Conservation (phyloP, 75 land plant species). For the Sequoiadendron giganteum region DNA sequence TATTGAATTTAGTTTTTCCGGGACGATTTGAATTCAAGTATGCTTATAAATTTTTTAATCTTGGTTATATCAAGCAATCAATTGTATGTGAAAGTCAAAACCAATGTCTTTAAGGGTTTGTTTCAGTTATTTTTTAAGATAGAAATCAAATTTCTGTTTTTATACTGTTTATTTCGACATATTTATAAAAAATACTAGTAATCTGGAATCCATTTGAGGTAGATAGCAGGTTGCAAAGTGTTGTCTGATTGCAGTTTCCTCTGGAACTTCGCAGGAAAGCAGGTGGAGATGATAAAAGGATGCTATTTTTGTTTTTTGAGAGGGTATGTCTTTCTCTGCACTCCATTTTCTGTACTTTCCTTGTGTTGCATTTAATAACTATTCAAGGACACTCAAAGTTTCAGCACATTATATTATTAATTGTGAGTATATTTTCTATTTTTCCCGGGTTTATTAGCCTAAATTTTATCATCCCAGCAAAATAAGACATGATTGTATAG, state of each 20-base stretch:
- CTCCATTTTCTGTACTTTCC: neutral
- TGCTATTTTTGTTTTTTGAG: constrained; percentile 47
- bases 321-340: constrained; percentile 28
- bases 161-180: neutral
- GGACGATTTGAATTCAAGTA: neutral
- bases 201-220: constrained; percentile 6
- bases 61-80: neutral
- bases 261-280: constrained; percentile 20
- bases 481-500: too few relatives aligned
- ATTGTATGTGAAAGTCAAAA: neutral
- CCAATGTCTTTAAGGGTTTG: neutral
- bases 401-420: neutral
- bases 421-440: neutral
- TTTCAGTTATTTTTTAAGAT: neutral
- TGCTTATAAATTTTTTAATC: neutral
- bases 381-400: neutral
- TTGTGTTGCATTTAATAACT: neutral
- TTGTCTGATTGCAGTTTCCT: neutral
- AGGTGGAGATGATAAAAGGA: too few relatives aligned
- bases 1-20: neutral
- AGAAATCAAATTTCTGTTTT: neutral
- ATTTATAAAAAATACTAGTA: neutral
- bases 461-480: neutral
- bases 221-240: neutral
- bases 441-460: neutral